Base-by-base conservation (phyloP, 83 land plant species). In the Larix sibirica region DNA sequence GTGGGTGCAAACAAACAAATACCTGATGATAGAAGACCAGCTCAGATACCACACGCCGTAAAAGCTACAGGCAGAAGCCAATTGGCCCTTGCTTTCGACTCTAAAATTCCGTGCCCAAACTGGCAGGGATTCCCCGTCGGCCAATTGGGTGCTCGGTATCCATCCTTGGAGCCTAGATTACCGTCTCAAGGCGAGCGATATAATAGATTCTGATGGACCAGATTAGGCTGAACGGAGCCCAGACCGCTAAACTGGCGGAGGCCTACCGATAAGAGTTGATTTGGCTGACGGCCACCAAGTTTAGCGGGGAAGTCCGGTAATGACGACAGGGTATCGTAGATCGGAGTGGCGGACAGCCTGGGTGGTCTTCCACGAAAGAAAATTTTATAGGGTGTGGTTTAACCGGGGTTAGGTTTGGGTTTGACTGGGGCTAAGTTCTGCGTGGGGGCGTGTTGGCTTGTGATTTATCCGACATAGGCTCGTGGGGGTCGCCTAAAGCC, bases 401-500 rank as follows among this genome's bases (percentile, higher is more conserved):
- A 42, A 44, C 6, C 74, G n/a, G 74, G 47, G 47, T 68, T 69
- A 6, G 33, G 2, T 68, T 69, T 17, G 31, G 9, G 0, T 66
- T 2, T 4, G n/a, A 28, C 12, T 38, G 50, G 75, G 75, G 75
- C 38, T 71, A 42, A 50, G 77, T 12, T 20, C 21, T 42, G 26
- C 24, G 47, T 50, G 56, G 56, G n/a, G 56, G 12, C 56, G 56
- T 10, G 56, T 50, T 50, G 56, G 56, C 56, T 50, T 50, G 56
- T 50, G 12, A 50, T 50, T 50, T 50, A 50, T 50, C 56, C 77
- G 77, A 73, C 77, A 73, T 1, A 21, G 77, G 26, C 77, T 73
- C 77, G 77, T 73, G 77, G 56, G 77, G 77, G 77, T 73, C 54
- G 77, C 24, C 77, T 21, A 73, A 73, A 73, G 77, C 77, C 77